A percentile compares a stretch with the other conserved stretches of the same genome.
phyloP scores from a whole-genome alignment of 352 stramenopile species.

The Phytophthora ohioensis region DNA sequence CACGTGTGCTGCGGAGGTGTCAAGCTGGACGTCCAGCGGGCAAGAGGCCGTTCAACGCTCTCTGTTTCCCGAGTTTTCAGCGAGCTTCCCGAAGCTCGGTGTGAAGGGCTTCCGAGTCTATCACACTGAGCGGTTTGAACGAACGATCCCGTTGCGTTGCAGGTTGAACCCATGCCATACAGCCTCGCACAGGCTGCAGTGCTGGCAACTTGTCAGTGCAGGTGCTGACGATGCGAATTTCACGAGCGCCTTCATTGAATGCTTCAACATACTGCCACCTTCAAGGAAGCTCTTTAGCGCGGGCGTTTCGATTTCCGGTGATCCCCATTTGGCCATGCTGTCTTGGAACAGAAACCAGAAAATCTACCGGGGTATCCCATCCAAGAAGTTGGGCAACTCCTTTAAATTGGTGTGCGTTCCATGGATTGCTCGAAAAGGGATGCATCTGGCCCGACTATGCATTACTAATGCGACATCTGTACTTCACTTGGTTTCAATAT shows the following conservation, averaged over 20 bases:
- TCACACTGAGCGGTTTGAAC: background rate
- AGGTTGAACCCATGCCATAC: background rate
- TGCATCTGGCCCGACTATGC: background rate
- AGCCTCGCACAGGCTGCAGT: no score
- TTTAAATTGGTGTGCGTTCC: background rate
- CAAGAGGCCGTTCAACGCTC: background rate
- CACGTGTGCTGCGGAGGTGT: no score
- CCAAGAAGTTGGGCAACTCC: background rate
- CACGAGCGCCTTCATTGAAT: no score
- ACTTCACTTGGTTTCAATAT: constrained; percentile 18
- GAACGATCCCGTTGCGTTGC: background rate
- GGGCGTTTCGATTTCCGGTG: background rate
- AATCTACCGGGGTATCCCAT: constrained; percentile 5
- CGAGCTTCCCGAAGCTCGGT: no score
- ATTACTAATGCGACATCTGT: constrained; percentile 19
- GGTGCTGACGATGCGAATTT: background rate
- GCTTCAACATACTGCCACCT: background rate
- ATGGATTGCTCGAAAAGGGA: constrained; percentile 15
- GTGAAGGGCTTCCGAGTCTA: no score
- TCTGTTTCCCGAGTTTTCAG: background rate
- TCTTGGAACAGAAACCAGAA: constrained; percentile 5
- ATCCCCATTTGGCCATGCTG: background rate
- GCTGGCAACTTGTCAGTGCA: constrained; percentile 1
- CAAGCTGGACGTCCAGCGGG: no score
- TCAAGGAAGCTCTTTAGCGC: background rate